Base-by-base conservation (phyloP, 2,329 filamentous ascomycete genomes). In the Claviceps sp. region DNA sequence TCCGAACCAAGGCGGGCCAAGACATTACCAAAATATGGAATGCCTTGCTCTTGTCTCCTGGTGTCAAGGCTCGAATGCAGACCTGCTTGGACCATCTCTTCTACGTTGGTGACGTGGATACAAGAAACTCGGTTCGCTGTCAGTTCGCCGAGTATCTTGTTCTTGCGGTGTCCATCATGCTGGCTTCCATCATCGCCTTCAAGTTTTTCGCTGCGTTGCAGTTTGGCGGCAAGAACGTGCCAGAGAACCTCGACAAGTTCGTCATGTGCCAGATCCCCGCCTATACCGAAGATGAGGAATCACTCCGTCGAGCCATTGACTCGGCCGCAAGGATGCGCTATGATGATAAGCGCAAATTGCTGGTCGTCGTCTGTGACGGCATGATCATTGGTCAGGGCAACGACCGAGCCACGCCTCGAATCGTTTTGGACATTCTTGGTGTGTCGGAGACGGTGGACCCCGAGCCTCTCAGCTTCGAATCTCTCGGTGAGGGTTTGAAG, bases 321-420 rank as follows among this genome's bases (percentile, higher is more conserved):
- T 98, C 93, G 0, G 87, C 89, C 54, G 90, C 93, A 30, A 80
- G 89, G 55, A 96, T 96, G 89, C 84, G 83, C 59, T 98, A 98
- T 64, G 93, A 98, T 62, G 91, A 98, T 66, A 98, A 98, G 74
- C 88, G 93, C 63, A 98, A 98, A 74, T 77, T 98, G 13, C 75
- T 98, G 26, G 82, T 95, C 58, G 77, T 98, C 55, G 76, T 98
- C 57, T 98, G 93, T 63, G 93, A 98, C 63, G 93, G 93, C 70
- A 97, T 98, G 91, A 98, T 98, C 73, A 94, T 98, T 58, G 93
- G 93, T 62, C 90, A 96, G 71, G 93, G 93, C 63, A 98, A 98
- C 69, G 93, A 98, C 66, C 81, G 89, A 55, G 89, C 93, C 6
- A 98, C 93, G 0, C 93, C 93, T 44, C 83, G 90, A 55, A 98